Base-by-base conservation (phyloP, 192 early-diverging fungal genomes). In the Haplosporangium gracile region DNA sequence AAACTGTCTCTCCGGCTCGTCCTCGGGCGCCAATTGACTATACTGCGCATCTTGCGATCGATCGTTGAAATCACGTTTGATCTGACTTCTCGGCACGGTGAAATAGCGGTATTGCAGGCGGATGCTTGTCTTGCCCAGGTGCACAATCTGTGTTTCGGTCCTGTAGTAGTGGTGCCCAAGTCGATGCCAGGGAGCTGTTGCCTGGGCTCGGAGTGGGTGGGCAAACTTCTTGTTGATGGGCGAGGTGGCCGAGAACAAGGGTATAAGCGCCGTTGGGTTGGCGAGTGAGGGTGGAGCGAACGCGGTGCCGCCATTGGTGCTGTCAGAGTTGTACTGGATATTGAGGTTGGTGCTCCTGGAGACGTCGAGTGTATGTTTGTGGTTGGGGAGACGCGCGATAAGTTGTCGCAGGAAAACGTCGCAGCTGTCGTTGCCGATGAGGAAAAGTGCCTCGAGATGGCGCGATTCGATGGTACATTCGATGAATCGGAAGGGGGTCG, bases 1-100 rank as follows among this genome's bases (percentile, higher is more conserved):
- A 32, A 83, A 74, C 43, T 73, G 63, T 69, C 82, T n/a, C 49
- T 77, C 70, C 22, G 76, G 82, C 40, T 74, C 76, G 40, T 83
- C 82, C 13, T 71, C 75, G 0, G 6, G 7, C 26, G 45, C 29
- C 47, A 83, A 43, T 18, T 78, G 32, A 29, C 32, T 24, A 34
- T 78, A 74, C 34, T 43, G 49, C 24, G 68, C 72, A 26, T 83
- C 82, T 36, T 78, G 32, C 0, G 53, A 63, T 32, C 82, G 69
- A 43, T 78, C 51, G 9, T 83, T 77, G 40, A 83, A 83, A 49
- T 82, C 70, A 10, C 82, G 70, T 6, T 34, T 13, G 15, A 65
- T 38, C 26, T 83, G 82, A 53, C 82, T 83, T 42, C 68, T 38
- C 11, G 82, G 82, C 0, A 83, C 75, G 10, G 76, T 78, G 2